Evolutionary conservation across 345 rosid genomes (phyloP).

Genomic region (Dipteronia dyeriana): DNA sequence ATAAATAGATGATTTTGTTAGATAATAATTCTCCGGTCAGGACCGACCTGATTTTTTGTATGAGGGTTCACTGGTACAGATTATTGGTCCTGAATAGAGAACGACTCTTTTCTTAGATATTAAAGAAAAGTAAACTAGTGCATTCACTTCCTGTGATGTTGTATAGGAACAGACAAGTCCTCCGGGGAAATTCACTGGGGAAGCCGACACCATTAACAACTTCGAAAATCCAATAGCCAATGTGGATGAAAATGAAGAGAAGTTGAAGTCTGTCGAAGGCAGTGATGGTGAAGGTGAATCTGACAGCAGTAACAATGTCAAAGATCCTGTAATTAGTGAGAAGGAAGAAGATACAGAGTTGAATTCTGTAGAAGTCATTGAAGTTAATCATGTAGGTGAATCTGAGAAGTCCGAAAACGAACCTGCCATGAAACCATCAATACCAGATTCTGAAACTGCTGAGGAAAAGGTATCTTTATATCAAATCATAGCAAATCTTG

Average conservation of each 20-base stretch:
- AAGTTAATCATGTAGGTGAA: background rate
- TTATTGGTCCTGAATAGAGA: too few relatives aligned
- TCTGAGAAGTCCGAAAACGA: background rate
- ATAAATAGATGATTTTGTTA: background rate
- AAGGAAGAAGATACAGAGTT: background rate
- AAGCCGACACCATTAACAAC: too few relatives aligned
- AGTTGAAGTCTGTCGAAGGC: background rate
- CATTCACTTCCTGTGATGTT: background rate
- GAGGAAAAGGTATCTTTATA: conserved; percentile 32
- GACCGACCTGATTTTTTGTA: too few relatives aligned
- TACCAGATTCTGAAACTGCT: conserved; percentile 5
- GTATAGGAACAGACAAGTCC: background rate
- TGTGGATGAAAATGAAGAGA: background rate
- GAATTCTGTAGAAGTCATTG: background rate
- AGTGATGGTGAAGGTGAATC: background rate
- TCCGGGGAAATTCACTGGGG: too few relatives aligned
- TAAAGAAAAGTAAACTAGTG: background rate
- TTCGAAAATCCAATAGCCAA: too few relatives aligned
- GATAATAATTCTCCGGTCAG: too few relatives aligned
- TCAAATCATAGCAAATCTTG: background rate
- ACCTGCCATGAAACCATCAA: background rate
- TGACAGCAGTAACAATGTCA: background rate
- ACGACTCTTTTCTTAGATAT: too few relatives aligned
- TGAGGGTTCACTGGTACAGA: too few relatives aligned
- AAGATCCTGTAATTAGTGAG: background rate